phyloP scores from a whole-genome alignment of 176 grass and related monocot species.

The Eleusine coracana region DNA sequence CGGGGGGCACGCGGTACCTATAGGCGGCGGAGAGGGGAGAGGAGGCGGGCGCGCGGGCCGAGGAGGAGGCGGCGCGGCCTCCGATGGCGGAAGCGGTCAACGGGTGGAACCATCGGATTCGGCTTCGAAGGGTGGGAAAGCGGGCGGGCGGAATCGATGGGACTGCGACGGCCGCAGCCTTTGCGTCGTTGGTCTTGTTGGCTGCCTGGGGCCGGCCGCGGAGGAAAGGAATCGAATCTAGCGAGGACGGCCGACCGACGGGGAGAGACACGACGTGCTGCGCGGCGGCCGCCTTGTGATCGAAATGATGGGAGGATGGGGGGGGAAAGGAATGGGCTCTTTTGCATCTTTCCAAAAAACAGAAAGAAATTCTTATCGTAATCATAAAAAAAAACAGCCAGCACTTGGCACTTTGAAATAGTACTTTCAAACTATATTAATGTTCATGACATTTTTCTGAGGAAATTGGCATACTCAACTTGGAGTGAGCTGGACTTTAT shows the following conservation, averaged over 20 bases:
- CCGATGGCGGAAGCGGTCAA: slow-evolving; percentile 78
- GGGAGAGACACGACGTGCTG: neutral
- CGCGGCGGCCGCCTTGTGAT: slow-evolving; percentile 6
- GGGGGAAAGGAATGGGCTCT: neutral
- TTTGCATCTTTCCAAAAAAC: neutral
- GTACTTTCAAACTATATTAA: neutral
- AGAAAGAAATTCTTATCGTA: neutral
- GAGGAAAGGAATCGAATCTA: slow-evolving; percentile 52
- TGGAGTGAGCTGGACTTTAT: neutral
- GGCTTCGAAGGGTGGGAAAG: slow-evolving; percentile 67
- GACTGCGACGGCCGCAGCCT: slow-evolving; percentile 67
- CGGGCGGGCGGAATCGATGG: slow-evolving; percentile 35
- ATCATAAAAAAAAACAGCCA: neutral
- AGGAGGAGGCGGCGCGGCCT: slow-evolving; percentile 65
- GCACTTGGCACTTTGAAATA: neutral
- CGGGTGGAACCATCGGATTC: slow-evolving; percentile 87
- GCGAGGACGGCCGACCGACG: neutral
- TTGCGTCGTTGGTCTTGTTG: slow-evolving; percentile 1
- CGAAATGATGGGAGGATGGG: neutral
- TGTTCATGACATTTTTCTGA: neutral
- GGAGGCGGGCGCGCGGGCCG: slow-evolving; percentile 32
- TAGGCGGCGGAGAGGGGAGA: slow-evolving; percentile 12
- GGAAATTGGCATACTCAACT: neutral
- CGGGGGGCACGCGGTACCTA: slow-evolving; percentile 30
- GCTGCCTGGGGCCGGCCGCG: neutral